Conservation (phyloP, 164 flowering plant species). For the Tetracentron sinense region DNA sequence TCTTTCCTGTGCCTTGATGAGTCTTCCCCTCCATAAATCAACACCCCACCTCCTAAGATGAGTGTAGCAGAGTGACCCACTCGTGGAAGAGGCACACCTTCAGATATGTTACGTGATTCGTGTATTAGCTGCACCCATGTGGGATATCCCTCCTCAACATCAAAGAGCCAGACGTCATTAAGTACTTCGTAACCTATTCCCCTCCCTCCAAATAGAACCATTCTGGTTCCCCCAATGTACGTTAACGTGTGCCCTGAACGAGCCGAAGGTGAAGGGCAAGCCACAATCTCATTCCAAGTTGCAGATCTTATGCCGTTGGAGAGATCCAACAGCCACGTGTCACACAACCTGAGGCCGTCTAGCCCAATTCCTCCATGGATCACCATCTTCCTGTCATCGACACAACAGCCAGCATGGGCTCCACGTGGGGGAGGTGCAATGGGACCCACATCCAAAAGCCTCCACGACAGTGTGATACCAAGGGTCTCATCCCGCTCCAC, state of each 20-base stretch:
- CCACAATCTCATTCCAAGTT: slow-evolving; percentile 55
- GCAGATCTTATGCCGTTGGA: slow-evolving; percentile 45
- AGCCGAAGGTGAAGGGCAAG: slow-evolving; percentile 62
- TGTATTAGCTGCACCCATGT: slow-evolving; percentile 55
- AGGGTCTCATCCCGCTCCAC: slow-evolving; percentile 30
- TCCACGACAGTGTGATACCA: slow-evolving; percentile 62
- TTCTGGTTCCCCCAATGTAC: slow-evolving; percentile 41
- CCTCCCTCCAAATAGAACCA: slow-evolving; percentile 84
- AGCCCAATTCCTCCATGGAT: slow-evolving; percentile 89
- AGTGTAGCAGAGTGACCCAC: slow-evolving; percentile 95
- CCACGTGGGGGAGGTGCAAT: slow-evolving; percentile 76
- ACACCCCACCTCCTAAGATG: slow-evolving; percentile 57
- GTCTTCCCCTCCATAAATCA: slow-evolving; percentile 92
- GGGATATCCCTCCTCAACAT: slow-evolving; percentile 29
- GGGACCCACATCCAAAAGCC: slow-evolving; percentile 56
- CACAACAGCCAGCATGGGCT: slow-evolving; percentile 81
- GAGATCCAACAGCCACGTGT: slow-evolving; percentile 81
- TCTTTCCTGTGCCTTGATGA: slow-evolving; percentile 63
- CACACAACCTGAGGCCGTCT: slow-evolving; percentile 54
- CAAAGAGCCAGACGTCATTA: slow-evolving; percentile 75
- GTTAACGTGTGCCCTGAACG: slow-evolving; percentile 95
- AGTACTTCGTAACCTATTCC: slow-evolving; percentile 82
- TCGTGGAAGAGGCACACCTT: slow-evolving; percentile 56
- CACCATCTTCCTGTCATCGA: slow-evolving; percentile 55
- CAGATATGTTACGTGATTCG: slow-evolving; percentile 42